Base-by-base conservation (phyloP, 2,329 filamentous ascomycete genomes). In the Parascedosporium putredinis region DNA sequence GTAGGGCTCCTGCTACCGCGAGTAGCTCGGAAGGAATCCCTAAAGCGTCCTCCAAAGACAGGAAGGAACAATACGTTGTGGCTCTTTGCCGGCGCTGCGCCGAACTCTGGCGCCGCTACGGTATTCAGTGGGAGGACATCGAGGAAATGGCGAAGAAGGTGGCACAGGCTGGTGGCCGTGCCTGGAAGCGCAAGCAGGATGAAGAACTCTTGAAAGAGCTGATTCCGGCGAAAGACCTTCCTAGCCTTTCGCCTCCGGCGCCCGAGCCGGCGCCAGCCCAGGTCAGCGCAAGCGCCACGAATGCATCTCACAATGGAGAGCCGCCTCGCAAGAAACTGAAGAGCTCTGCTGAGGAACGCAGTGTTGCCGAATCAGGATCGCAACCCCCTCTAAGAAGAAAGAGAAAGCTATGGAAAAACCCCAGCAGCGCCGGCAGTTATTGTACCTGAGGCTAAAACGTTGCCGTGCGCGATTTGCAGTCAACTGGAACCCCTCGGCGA, bases 21-120 rank as follows among this genome's bases (percentile, higher is more conserved):
- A 45, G 50, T 7, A 79, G 86, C 10, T 86, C 86, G 22, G 76
- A 77, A 22, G 78, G 94, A 50, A 69, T 73, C 16, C 72, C 72
- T 8, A 69, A 69, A 52, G 56, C 57, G 4, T 79, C 80, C 50
- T 76, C 77, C 58, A 90, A 89, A 65, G 88, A 95, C 56, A 95
- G 91, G 62, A 79, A 79, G 10, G 72, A 75, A 14, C 81, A 85
- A 57, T 81, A 85, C 31, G 79, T 94, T 16, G 77, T 90, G 45
- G 90, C 91, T 3, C 76, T 98, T 4, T 98, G 93, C 63, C 78
- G 89, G 51, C 82, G 91, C 52, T 98, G 93, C 61, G 90, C 90
- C 23, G 83, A 93, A 59, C 72, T 98, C 7, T 98, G 93, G 93
- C 84, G 93, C 46, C 87, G 91, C 55, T 98, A 98, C 65, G 91